phyloP scores from a whole-genome alignment of 768 basidiomycete species.

The Agrocybe chaxingu region DNA sequence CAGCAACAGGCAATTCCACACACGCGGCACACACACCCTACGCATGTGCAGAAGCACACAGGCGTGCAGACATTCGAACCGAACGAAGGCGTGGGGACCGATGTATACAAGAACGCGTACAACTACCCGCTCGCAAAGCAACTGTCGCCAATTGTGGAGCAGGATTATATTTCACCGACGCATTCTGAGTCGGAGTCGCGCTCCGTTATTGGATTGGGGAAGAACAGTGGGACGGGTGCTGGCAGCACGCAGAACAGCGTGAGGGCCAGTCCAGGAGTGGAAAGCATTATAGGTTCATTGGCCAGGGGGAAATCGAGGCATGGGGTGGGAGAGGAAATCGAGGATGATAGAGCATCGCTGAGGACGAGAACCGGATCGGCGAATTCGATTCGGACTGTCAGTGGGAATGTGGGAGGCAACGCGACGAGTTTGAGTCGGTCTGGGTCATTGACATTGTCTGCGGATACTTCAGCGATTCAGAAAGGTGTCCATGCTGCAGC shows the following conservation, averaged over 20 bases:
- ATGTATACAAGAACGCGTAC: slow-evolving; percentile 33
- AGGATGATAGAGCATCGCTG: slow-evolving; percentile 6
- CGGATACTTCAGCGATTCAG: neutral
- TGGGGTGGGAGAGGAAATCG: slow-evolving; percentile 4
- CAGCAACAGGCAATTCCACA: too few species aligned
- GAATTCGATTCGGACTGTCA: slow-evolving; percentile 14
- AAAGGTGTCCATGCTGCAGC: slow-evolving; percentile 28
- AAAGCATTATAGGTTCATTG: slow-evolving; percentile 9
- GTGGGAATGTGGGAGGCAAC: slow-evolving; percentile 8
- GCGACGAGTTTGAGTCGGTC: slow-evolving; percentile 13
- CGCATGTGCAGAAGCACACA: too few species aligned
- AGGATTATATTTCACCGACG: slow-evolving; percentile 56
- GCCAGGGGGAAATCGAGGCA: slow-evolving; percentile 6
- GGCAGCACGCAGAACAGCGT: slow-evolving; percentile 3
- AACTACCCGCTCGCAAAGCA: slow-evolving; percentile 42
- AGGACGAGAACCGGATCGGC: slow-evolving; percentile 12
- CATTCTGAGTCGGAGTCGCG: slow-evolving; percentile 11
- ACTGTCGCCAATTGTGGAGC: slow-evolving; percentile 66
- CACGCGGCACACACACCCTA: too few species aligned
- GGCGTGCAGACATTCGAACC: too few species aligned
- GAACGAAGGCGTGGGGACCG: slow-evolving; percentile 16
- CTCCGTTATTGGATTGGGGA: slow-evolving; percentile 9
- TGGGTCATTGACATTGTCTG: slow-evolving; percentile 14
- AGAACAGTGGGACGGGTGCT: slow-evolving; percentile 10
- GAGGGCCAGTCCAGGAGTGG: slow-evolving; percentile 15